Conservation (phyloP, 345 rosid genomes). For the Sonneratia alba region DNA sequence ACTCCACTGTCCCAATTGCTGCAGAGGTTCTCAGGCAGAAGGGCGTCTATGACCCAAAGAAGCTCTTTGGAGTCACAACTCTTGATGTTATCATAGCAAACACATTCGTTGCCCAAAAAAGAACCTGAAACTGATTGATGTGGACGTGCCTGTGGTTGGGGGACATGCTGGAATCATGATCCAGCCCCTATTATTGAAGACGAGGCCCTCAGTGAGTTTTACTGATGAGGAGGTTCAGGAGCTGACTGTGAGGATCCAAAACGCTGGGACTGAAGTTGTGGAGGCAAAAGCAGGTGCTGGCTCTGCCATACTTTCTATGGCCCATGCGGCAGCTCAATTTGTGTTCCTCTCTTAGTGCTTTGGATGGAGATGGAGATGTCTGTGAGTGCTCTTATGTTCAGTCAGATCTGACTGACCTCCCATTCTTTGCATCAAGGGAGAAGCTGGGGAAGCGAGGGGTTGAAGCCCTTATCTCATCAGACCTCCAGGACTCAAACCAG, state of each 20-base stretch:
- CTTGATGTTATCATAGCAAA: conserved; percentile 90
- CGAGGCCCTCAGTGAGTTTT: conserved; percentile 61
- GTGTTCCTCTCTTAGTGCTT: conserved; percentile 91
- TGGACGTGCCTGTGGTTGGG: conserved; percentile 89
- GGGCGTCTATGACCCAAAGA: conserved; percentile 88
- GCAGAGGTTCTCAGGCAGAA: conserved; percentile 79
- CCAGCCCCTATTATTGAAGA: conserved; percentile 72
- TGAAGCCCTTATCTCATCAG: conserved; percentile 67
- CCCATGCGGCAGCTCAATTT: conserved; percentile 91
- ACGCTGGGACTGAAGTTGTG: conserved; percentile 91
- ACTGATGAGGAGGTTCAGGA: conserved; percentile 62
- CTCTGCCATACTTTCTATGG: conserved; percentile 95
- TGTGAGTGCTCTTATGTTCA: conserved; percentile 78
- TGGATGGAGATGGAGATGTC: conserved; percentile 35
- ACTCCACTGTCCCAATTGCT: conserved; percentile 87
- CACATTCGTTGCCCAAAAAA: conserved; percentile 81
- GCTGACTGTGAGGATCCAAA: conserved; percentile 80
- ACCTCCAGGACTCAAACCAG: conserved; percentile 62
- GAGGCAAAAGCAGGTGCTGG: conserved; percentile 98
- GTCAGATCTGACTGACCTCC: conserved; percentile 64
- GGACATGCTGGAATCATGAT: conserved; percentile 96
- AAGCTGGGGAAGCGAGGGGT: conserved; percentile 79
- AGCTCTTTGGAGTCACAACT: conserved; percentile 84
- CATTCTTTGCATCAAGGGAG: conserved; percentile 81
- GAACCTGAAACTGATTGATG: conserved; percentile 80